phyloP scores from a whole-genome alignment of 495 filamentous ascomycete genomes.

The Aspergillus hancockii region DNA sequence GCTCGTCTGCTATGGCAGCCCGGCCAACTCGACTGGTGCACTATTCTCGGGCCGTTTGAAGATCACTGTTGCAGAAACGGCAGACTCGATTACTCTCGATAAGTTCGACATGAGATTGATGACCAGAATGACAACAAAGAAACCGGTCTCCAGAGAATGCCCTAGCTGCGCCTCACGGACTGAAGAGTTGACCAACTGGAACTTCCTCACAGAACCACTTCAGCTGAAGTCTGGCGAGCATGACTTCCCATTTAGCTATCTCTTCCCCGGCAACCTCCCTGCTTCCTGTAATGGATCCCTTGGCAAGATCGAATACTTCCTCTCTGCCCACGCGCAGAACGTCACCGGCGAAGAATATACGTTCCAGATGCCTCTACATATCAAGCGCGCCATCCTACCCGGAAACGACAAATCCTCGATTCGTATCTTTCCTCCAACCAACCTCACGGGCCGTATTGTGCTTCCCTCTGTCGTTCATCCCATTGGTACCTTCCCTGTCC shows the following conservation, averaged over 20 bases:
- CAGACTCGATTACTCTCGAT: conserved; percentile 59
- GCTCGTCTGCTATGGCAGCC: conserved; percentile 75
- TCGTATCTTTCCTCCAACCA: conserved; percentile 94
- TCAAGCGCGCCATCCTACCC: conserved; percentile 76
- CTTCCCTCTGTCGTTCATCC: conserved; percentile 84
- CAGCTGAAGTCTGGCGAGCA: conserved; percentile 66
- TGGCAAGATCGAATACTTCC: conserved; percentile 73
- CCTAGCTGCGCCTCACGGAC: conserved; percentile 66
- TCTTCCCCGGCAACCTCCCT: conserved; percentile 84
- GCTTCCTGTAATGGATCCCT: conserved; percentile 75
- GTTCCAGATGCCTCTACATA: conserved; percentile 61
- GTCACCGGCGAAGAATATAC: conserved; percentile 63
- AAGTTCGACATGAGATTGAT: conserved; percentile 68
- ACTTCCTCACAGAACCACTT: conserved; percentile 68
- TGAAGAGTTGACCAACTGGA: conserved; percentile 76
- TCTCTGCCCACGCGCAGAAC: conserved; percentile 68
- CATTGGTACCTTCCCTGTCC: conserved; percentile 77
- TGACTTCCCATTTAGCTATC: conserved; percentile 86
- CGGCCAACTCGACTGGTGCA: conserved; percentile 78
- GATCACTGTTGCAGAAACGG: conserved; percentile 64
- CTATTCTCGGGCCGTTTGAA: conserved; percentile 83
- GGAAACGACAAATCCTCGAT: conserved; percentile 73
- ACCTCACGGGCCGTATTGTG: conserved; percentile 78
- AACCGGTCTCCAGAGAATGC: conserved; percentile 77
- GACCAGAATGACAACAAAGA: conserved; percentile 68